phyloP scores from a whole-genome alignment of 1,139 yeast genomes.

The Sugiyamaella sp. region DNA sequence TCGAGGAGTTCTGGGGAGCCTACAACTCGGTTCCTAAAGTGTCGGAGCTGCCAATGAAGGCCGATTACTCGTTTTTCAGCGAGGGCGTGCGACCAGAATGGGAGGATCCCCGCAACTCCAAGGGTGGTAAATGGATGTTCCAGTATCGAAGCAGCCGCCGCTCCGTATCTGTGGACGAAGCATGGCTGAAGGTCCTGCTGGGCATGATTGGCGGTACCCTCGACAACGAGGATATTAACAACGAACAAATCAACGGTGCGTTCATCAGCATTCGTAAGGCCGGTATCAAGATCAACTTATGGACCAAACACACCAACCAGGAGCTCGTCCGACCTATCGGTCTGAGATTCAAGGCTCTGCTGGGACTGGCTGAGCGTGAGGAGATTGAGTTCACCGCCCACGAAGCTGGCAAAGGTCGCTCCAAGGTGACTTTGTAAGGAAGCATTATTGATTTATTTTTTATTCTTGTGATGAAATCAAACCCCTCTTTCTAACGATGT shows the following conservation, averaged over 20 bases:
- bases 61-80: constrained; percentile 95
- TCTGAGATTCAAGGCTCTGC: constrained; percentile 69
- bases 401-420: constrained; percentile 28
- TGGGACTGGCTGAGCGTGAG: constrained; percentile 68
- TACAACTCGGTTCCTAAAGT: constrained; percentile 94
- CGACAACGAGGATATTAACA: constrained; percentile 60
- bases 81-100: constrained; percentile 97
- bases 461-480: constrained; percentile 12
- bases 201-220: constrained; percentile 96
- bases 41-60: constrained; percentile 83
- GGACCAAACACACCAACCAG: constrained; percentile 83
- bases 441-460: constrained; percentile 12
- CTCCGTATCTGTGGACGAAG: constrained; percentile 69
- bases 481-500: neutral
- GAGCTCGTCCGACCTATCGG: constrained; percentile 63
- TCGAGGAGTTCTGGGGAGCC: constrained; percentile 99
- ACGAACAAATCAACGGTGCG: constrained; percentile 88
- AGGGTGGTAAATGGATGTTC: constrained; percentile 95
- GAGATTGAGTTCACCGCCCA: constrained; percentile 78
- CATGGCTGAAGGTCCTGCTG: constrained; percentile 90
- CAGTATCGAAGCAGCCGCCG: constrained; percentile 59
- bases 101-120: constrained; percentile 88
- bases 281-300: constrained; percentile 83
- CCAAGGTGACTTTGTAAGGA: constrained; percentile 29
- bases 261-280: constrained; percentile 86